Percentiles rank a stretch among this genome's conserved stretches.
phyloP scores from a whole-genome alignment of 176 grass and related monocot species.

The Neostapfia colusana region DNA sequence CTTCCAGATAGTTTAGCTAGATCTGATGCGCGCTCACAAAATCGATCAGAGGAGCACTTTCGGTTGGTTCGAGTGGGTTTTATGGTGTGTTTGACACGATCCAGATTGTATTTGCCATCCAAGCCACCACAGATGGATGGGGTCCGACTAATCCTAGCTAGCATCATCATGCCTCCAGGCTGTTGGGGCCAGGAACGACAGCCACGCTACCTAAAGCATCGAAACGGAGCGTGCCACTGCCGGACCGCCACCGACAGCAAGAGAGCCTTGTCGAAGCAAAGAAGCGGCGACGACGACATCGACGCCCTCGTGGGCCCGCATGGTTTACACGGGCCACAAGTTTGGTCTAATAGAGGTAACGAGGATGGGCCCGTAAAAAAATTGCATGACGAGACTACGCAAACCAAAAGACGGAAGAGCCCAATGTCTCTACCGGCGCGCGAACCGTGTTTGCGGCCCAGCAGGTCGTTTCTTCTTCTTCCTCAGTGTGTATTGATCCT shows the following conservation, averaged over 20 bases:
- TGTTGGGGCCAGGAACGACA: neutral
- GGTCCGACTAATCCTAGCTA: neutral
- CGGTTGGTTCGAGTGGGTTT: conserved; percentile 13
- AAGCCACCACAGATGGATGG: neutral
- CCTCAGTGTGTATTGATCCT: too few species aligned
- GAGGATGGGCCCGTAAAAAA: neutral
- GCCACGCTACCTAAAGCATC: neutral
- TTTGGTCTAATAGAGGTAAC: neutral
- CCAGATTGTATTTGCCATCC: neutral
- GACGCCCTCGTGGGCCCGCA: neutral
- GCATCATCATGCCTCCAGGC: neutral
- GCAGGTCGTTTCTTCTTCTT: too few species aligned
- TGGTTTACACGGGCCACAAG: neutral
- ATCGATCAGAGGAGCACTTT: conserved; percentile 12
- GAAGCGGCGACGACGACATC: too few species aligned
- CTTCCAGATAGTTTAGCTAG: neutral
- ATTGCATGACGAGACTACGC: too few species aligned
- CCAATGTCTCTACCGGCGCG: too few species aligned
- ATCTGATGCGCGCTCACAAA: too few species aligned
- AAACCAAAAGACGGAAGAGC: too few species aligned
- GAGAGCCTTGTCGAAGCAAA: too few species aligned
- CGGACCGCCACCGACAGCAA: neutral
- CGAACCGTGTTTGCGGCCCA: too few species aligned
- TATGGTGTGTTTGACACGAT: neutral
- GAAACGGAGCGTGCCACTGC: neutral